Base-by-base conservation (phyloP, 1,139 yeast species). In the Blastobotrys capitulatus region DNA sequence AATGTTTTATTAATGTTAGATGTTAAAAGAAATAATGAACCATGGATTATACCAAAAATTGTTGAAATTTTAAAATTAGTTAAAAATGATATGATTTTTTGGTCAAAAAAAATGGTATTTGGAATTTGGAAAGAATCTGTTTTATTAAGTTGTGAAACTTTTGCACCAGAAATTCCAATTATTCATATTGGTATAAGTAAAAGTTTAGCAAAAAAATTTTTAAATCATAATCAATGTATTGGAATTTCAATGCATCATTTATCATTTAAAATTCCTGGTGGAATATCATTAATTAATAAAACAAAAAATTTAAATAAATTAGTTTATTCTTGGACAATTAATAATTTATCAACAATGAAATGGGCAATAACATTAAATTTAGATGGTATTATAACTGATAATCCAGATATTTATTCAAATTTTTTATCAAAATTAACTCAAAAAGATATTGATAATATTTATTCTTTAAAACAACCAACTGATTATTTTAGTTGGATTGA, bases 251-350 rank as follows among this genome's bases (percentile, higher is more conserved):
- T 78, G 37, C 63, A 72, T 44, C 68, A 66, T 46, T 61, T 71
- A 29, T 63, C 75, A 2, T 64, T 78, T 2, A 70, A 75, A 59
- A 67, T 76, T 1, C 54, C 61, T 1, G 72, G 71, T 13, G 80
- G 78, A 40, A 62, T 65, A 19, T 53, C 60, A 1, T 55, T 71
- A 16, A 58, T 73, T 47, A 53, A 64, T 0, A 69, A 71, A 3
- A 66, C 75, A 19, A 58, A 72, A 19, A 52, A 68, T 4, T 71
- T 78, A 42, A 71, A 76, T 48, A 65, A 84, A 49, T 73, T 76
- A 46, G 69, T 87, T 15, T 87, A 80, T 66, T 70, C 86, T 19
- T 90, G 97, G 97, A 90, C 97, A 0, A 75, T 88, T 41, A 90
- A 90, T 64, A 60, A 67, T 19, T 63, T 64, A 10, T 58, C 61